Conservation (phyloP, 805 yeast genomes). For the Teunomyces lycoperdinae region DNA sequence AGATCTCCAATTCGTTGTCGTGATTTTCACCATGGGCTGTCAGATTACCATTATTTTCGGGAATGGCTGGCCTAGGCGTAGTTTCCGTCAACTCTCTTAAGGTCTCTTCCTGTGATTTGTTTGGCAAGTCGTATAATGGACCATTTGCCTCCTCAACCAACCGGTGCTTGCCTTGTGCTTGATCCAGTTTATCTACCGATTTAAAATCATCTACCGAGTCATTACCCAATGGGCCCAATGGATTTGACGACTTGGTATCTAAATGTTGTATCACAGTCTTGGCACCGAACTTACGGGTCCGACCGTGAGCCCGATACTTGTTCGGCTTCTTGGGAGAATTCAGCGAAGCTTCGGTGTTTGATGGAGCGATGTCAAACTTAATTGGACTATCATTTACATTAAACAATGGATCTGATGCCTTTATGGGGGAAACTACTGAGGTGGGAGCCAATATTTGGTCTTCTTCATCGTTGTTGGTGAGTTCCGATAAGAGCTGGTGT, state of each 20-base stretch:
- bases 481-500: conserved; percentile 37
- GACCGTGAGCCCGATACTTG: conserved; percentile 26
- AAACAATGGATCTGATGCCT: conserved; percentile 29
- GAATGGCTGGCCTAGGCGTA: not conserved
- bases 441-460: conserved; percentile 4
- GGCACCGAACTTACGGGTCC: conserved; percentile 29
- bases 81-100: not conserved
- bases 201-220: conserved; percentile 10
- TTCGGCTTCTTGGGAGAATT: conserved; percentile 17
- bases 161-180: conserved; percentile 23
- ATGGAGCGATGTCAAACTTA: conserved; percentile 10
- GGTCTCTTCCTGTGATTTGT: conserved; percentile 16
- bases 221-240: conserved; percentile 29
- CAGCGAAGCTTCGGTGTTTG: not conserved
- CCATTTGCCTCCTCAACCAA: conserved; percentile 48
- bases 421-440: conserved; percentile 12
- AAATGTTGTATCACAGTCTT: conserved; percentile 31
- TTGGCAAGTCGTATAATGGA: conserved; percentile 48
- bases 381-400: conserved; percentile 32
- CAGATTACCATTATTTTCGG: not conserved
- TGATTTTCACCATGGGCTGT: not conserved
- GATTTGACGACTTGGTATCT: conserved; percentile 11
- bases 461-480: conserved; percentile 33
- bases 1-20: conserved; percentile 49
- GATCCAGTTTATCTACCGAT: conserved; percentile 16